Percentiles rank a stretch among this genome's conserved stretches.
Evolutionary conservation across 257 asterid genomes (phyloP).

Genomic region (Penstemon newberryi): DNA sequence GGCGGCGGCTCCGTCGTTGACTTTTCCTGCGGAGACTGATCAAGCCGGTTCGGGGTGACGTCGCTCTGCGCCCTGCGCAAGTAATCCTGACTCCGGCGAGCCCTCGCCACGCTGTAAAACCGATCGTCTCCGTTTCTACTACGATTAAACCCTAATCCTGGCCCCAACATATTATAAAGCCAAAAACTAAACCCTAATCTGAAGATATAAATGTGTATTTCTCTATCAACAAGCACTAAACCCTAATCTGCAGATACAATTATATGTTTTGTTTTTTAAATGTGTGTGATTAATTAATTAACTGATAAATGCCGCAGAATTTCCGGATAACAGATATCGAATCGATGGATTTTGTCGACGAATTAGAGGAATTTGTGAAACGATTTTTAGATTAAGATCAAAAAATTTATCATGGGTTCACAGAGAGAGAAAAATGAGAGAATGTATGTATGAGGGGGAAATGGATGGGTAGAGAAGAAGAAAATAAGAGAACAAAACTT

Average conservation of each 20-base stretch:
- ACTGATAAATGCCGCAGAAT: slow-evolving; percentile 25
- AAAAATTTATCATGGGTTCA: no score
- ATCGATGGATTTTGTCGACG: slow-evolving; percentile 27
- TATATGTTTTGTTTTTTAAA: slow-evolving; percentile 8
- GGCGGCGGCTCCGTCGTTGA: slow-evolving; percentile 23
- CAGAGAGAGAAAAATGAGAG: no score
- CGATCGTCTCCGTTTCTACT: slow-evolving; percentile 83
- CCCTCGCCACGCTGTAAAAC: slow-evolving; percentile 75
- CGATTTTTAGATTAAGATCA: no score
- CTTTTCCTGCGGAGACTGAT: slow-evolving; percentile 44
- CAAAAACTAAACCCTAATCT: slow-evolving; percentile 18
- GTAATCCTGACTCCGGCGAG: slow-evolving; percentile 64
- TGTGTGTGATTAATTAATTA: slow-evolving; percentile 15
- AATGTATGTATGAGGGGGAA: no score
- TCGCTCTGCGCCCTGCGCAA: slow-evolving; percentile 76
- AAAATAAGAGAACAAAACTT: no score
- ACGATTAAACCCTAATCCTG: slow-evolving; percentile 84
- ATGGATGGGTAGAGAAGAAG: no score
- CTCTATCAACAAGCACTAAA: slow-evolving; percentile 27
- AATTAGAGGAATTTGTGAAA: slow-evolving; percentile 1
- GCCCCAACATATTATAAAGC: slow-evolving; percentile 63
- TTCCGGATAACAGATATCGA: slow-evolving; percentile 23
- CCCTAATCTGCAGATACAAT: slow-evolving; percentile 18
- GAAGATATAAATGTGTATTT: slow-evolving; percentile 14
- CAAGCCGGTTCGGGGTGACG: slow-evolving; percentile 45